Percentiles rank a stretch among this genome's conserved stretches.
These are phyloP conservation scores for Ophidiomyces ophidiicola DNA, from an alignment of 2,329 filamentous ascomycete genomes.

Conservation along the genomic window DNA sequence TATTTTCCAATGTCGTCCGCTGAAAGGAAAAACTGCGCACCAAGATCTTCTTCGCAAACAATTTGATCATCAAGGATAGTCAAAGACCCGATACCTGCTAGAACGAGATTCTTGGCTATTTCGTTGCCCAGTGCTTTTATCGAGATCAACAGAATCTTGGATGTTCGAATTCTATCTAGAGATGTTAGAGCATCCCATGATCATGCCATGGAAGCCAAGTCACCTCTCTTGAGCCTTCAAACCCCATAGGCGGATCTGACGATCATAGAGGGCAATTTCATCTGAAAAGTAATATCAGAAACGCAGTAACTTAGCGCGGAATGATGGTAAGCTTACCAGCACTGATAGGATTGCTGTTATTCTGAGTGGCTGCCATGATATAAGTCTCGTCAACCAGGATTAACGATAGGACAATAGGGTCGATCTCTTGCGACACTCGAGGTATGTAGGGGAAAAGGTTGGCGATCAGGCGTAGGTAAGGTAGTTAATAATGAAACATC, in stretches of 20 bases:
- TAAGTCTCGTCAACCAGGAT: not conserved
- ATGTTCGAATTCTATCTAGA: conserved; percentile 58
- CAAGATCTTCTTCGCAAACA: conserved; percentile 69
- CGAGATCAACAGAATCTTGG: conserved; percentile 79
- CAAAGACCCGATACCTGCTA: conserved; percentile 81
- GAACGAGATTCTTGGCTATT: conserved; percentile 91
- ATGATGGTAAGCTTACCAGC: conserved; percentile 22
- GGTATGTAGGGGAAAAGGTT: too few relatives aligned
- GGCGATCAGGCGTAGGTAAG: too few relatives aligned
- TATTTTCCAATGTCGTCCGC: conserved; percentile 64
- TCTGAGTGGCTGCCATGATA: not conserved
- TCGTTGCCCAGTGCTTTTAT: conserved; percentile 84
- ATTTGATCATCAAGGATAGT: conserved; percentile 70
- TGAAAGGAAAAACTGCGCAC: conserved; percentile 69
- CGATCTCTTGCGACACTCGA: not conserved
- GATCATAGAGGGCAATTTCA: conserved; percentile 93
- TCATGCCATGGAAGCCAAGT: conserved; percentile 22
- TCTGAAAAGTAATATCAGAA: conserved; percentile 40
- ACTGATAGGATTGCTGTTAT: conserved; percentile 15
- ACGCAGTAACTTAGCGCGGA: not conserved
- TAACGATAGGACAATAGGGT: not conserved
- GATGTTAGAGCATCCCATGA: conserved; percentile 21
- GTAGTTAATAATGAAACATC: too few relatives aligned
- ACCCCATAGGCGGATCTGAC: conserved; percentile 94
- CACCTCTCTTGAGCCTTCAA: conserved; percentile 78